Percentiles rank a stretch among this genome's conserved stretches.
phyloP scores from a whole-genome alignment of 129 eudicot species.

The Kitagawia praeruptora region DNA sequence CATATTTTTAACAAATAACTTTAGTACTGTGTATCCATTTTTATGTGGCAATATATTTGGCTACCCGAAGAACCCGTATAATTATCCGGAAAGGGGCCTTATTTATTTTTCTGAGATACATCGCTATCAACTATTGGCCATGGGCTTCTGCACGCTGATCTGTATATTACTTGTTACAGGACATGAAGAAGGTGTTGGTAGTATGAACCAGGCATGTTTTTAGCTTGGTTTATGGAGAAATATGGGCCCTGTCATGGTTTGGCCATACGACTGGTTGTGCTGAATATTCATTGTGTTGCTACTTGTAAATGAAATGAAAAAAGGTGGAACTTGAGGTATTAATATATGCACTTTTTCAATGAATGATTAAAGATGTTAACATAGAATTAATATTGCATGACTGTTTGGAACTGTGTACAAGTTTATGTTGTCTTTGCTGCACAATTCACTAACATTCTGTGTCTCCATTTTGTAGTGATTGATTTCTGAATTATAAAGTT shows the following conservation, averaged over 20 bases:
- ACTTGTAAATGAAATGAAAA: no score
- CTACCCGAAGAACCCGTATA: neutral
- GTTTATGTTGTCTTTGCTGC: neutral
- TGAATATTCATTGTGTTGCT: no score
- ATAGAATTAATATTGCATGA: neutral
- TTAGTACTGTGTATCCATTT: neutral
- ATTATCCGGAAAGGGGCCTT: neutral
- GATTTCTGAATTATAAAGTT: neutral
- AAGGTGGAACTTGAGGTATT: no score
- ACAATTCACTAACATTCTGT: neutral
- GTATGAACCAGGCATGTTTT: constrained; percentile 1
- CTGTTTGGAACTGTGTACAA: neutral
- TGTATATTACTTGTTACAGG: constrained; percentile 22
- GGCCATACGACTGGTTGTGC: constrained; percentile 50
- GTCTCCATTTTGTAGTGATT: neutral
- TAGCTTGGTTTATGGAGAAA: constrained; percentile 41
- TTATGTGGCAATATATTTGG: neutral
- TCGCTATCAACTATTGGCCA: neutral
- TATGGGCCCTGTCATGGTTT: constrained; percentile 28
- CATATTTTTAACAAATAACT: neutral
- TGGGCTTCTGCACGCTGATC: neutral
- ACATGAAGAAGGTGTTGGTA: constrained; percentile 8
- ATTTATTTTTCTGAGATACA: neutral
- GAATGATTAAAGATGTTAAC: no score
- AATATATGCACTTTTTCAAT: no score